These are phyloP conservation scores for Scheffersomyces illinoinensis DNA, from an alignment of 1,139 yeast genomes.

Conservation along the genomic window DNA sequence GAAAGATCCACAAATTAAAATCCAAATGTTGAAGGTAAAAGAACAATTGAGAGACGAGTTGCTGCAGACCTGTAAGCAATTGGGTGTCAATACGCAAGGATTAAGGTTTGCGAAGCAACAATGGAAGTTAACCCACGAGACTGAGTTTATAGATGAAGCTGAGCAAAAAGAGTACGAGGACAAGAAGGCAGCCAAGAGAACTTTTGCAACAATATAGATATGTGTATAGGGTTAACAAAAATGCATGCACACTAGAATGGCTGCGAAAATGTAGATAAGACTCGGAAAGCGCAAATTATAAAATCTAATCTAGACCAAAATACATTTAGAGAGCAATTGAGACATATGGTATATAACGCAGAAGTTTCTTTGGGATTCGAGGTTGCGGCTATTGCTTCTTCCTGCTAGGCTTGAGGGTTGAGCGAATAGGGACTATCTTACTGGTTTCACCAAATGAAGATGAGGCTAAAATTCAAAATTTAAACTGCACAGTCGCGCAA, in stretches of 20 bases:
- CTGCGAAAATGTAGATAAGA: not conserved
- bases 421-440: not conserved
- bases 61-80: slow-evolving; percentile 50
- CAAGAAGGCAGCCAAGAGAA: slow-evolving; percentile 65
- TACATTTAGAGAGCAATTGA: not conserved
- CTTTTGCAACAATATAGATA: slow-evolving; percentile 44
- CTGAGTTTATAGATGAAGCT: slow-evolving; percentile 71
- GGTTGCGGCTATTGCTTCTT: not conserved
- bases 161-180: slow-evolving; percentile 59
- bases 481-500: not conserved
- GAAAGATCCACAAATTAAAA: slow-evolving; percentile 60
- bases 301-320: not conserved
- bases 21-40: slow-evolving; percentile 60
- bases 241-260: not conserved
- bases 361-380: not conserved
- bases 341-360: not conserved
- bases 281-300: not conserved
- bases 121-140: slow-evolving; percentile 76
- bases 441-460: no score
- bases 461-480: no score
- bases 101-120: slow-evolving; percentile 69
- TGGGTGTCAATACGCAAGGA: slow-evolving; percentile 91
- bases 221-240: not conserved
- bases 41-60: slow-evolving; percentile 56
- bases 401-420: not conserved